phyloP scores from a whole-genome alignment of 2,329 filamentous ascomycete genomes.

The Hypoxylon sp. region DNA sequence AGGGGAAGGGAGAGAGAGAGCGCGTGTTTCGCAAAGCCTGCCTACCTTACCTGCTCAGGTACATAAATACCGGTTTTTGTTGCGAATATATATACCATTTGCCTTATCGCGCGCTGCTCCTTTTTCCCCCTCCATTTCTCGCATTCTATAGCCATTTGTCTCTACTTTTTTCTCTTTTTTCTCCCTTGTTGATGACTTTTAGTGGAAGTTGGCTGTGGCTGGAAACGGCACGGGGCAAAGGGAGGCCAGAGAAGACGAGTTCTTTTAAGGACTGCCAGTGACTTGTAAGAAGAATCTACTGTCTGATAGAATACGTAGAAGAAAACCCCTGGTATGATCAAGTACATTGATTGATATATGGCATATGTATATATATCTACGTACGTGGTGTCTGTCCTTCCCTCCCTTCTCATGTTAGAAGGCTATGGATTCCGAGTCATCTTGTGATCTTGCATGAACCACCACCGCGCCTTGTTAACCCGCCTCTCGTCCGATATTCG shows the following conservation, averaged over 20 bases:
- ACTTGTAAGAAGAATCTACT: too few species aligned
- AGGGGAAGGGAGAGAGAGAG: too few species aligned
- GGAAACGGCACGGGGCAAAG: not conserved
- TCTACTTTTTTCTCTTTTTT: not conserved
- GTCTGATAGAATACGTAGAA: not conserved
- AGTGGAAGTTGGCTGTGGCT: not conserved
- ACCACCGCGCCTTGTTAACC: not conserved
- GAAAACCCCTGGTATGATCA: not conserved
- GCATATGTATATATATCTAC: constrained; percentile 35
- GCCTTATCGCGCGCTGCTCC: not conserved
- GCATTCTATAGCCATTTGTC: too few species aligned
- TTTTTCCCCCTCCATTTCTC: too few species aligned
- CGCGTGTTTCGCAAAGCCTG: constrained; percentile 11
- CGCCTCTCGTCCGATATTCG: not conserved
- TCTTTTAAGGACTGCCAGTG: too few species aligned
- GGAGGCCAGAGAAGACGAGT: too few species aligned
- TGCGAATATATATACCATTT: constrained; percentile 34
- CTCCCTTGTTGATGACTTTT: not conserved
- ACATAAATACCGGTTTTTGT: not conserved
- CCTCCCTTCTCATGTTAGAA: not conserved
- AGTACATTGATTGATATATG: constrained; percentile 33
- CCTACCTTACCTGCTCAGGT: too few species aligned
- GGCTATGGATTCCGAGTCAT: not conserved
- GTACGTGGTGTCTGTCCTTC: constrained; percentile 14
- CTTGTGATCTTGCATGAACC: constrained; percentile 13